A percentile compares a stretch with the other conserved stretches of the same genome.
Evolutionary conservation across 257 asterid species (phyloP).

Genomic region (Solanum dulcamara): DNA sequence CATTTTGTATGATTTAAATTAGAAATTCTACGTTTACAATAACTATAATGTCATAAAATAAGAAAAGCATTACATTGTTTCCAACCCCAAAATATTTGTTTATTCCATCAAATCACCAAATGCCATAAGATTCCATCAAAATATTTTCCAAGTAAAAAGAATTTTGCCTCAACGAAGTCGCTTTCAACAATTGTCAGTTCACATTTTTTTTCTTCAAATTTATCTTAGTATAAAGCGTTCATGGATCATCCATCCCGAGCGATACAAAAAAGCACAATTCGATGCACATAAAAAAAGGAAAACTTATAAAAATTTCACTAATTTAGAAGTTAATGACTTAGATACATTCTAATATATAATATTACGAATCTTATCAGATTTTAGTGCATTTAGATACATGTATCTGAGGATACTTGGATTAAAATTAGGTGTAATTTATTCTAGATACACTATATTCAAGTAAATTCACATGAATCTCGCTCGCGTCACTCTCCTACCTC

Average conservation of each 20-base stretch:
- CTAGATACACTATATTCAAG: too few species aligned
- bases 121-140: not conserved
- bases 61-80: not conserved
- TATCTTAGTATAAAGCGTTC: not conserved
- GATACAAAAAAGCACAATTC: not conserved
- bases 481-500: too few species aligned
- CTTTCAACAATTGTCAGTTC: not conserved
- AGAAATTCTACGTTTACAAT: not conserved
- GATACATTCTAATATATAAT: too few species aligned
- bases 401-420: too few species aligned
- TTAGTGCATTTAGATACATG: too few species aligned
- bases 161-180: not conserved
- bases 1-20: not conserved
- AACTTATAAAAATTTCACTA: too few species aligned
- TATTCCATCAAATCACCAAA: not conserved
- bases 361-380: too few species aligned
- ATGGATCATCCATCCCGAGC: not conserved
- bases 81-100: not conserved
- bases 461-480: too few species aligned
- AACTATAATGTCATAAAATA: not conserved
- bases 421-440: too few species aligned
- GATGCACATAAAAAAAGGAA: too few species aligned
- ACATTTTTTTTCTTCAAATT: not conserved
- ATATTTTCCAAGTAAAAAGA: not conserved
- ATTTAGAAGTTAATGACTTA: too few species aligned